Base-by-base conservation (phyloP, 2,329 filamentous ascomycete genomes). In the Dothideomycetes sp. region DNA sequence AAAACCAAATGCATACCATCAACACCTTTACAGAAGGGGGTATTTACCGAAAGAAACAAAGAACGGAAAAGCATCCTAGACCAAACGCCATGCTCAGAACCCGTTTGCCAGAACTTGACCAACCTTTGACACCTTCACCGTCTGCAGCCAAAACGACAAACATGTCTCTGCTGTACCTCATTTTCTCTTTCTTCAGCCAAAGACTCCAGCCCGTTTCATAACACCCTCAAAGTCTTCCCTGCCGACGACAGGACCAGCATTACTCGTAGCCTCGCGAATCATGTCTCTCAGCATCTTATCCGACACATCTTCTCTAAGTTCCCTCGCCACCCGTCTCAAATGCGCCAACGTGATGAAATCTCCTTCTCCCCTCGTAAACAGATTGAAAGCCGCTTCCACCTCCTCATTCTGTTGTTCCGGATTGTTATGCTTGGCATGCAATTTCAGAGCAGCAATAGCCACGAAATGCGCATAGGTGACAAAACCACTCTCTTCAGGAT, bases 261-360 rank as follows among this genome's bases (percentile, higher is more conserved):
- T 95, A 19, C 37, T 33, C 20, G 37, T 40, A 34, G 89, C 91
- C 69, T 96, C 89, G 34, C 87, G 67, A 44, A 98, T 82, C 91
- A 98, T 98, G 66, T 95, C 87, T 64, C 76, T 78, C 56, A 98
- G 65, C 56, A 94, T 64, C 34, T 85, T 80, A 53, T 96, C 91
- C 45, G 77, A 76, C 17, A 94, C 80, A 37, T 80, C 85, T 63
- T 94, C 86, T 62, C 86, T 84, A 53, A 98, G 64, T 52, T 85
- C 76, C 51, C 76, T 78, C 29, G 88, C 87, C 40, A 95, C 80
- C 53, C 82, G 72, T 56, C 77, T 76, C 57, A 98, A 64, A 63
- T 94, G 82, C 12, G 73, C 73, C 19, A 96, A 55, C 2, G 83
- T 91, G 50, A 98, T 94, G n/a, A 75, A 76, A 2, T 73, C 69